Conservation (phyloP, 2,329 filamentous ascomycete species). For the Torrubiella hemipterigena region DNA sequence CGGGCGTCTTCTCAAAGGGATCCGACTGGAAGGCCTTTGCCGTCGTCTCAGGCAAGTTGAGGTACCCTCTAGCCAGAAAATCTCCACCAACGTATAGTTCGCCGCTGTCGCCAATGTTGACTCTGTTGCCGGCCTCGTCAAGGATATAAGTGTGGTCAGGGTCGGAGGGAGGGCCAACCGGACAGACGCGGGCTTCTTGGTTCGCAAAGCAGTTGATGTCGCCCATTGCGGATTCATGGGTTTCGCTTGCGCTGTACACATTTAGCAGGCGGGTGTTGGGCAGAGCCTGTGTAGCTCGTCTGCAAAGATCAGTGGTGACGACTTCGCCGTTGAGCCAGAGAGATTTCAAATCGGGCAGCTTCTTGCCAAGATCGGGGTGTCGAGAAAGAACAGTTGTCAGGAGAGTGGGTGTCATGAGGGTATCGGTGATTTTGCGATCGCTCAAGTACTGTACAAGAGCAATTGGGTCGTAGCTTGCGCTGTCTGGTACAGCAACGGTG, state of each 20-base stretch:
- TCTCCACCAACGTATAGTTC: slow-evolving; percentile 68
- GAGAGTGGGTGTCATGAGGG: slow-evolving; percentile 72
- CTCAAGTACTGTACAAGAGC: slow-evolving; percentile 60
- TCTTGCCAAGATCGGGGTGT: slow-evolving; percentile 50
- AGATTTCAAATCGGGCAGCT: slow-evolving; percentile 54
- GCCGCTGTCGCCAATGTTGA: slow-evolving; percentile 50
- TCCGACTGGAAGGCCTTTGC: slow-evolving; percentile 59
- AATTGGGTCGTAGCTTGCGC: slow-evolving; percentile 65
- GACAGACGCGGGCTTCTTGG: slow-evolving; percentile 53
- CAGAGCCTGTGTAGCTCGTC: slow-evolving; percentile 53
- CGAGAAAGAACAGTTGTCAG: slow-evolving; percentile 62
- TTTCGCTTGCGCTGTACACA: slow-evolving; percentile 74
- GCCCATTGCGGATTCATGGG: slow-evolving; percentile 67
- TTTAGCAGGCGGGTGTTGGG: slow-evolving; percentile 62
- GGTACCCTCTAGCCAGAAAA: slow-evolving; percentile 62
- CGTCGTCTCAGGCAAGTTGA: slow-evolving; percentile 69
- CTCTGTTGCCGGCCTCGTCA: slow-evolving; percentile 53
- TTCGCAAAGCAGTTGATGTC: slow-evolving; percentile 59
- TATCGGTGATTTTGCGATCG: slow-evolving; percentile 59
- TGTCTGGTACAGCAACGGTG: slow-evolving; percentile 62
- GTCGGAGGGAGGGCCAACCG: slow-evolving; percentile 60
- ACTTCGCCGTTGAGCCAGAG: slow-evolving; percentile 78
- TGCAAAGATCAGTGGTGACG: slow-evolving; percentile 64
- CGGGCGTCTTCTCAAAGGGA: slow-evolving; percentile 45
- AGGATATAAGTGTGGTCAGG: slow-evolving; percentile 60